Percentiles rank a stretch among this genome's conserved stretches.
Evolutionary conservation across 2,329 filamentous ascomycete species (phyloP).

Genomic region (Neurospora sp.): DNA sequence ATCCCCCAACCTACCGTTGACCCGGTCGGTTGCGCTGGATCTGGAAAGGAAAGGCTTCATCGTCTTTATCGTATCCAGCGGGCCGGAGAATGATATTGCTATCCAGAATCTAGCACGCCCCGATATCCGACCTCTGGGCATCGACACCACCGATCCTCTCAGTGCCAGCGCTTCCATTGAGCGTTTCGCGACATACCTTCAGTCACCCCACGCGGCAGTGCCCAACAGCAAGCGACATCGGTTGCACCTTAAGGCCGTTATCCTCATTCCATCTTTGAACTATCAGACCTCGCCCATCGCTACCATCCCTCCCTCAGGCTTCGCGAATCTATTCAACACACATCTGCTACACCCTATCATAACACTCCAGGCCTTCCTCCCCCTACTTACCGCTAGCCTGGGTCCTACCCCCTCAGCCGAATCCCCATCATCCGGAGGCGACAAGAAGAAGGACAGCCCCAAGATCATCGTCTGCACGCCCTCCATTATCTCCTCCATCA

Average conservation of each 20-base stretch:
- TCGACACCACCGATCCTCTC: slow-evolving; percentile 72
- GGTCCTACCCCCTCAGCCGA: slow-evolving; percentile 28
- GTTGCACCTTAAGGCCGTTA: slow-evolving; percentile 65
- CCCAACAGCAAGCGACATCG: slow-evolving; percentile 66
- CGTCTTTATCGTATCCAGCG: slow-evolving; percentile 80
- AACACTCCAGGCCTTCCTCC: slow-evolving; percentile 81
- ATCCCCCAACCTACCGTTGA: slow-evolving; percentile 75
- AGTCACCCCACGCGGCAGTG: slow-evolving; percentile 65
- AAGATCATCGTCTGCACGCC: slow-evolving; percentile 71
- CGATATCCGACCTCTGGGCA: slow-evolving; percentile 71
- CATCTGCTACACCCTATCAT: slow-evolving; percentile 85
- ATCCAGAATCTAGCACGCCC: slow-evolving; percentile 66
- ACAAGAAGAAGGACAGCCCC: slow-evolving; percentile 43
- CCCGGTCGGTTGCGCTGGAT: slow-evolving; percentile 72
- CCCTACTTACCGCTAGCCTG: slow-evolving; percentile 57
- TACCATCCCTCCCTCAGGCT: slow-evolving; percentile 71
- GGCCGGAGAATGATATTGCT: slow-evolving; percentile 72
- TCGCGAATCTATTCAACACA: slow-evolving; percentile 85
- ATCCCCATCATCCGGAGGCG: slow-evolving; percentile 1
- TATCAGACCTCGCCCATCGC: slow-evolving; percentile 79
- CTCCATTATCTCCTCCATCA: slow-evolving; percentile 68
- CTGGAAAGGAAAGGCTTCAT: slow-evolving; percentile 87
- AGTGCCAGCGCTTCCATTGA: slow-evolving; percentile 59
- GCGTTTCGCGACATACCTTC: slow-evolving; percentile 61
- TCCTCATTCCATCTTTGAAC: slow-evolving; percentile 72